These are phyloP conservation scores for Entomortierella beljakovae DNA, from an alignment of 192 early-diverging fungal genomes.

Conservation along the genomic window DNA sequence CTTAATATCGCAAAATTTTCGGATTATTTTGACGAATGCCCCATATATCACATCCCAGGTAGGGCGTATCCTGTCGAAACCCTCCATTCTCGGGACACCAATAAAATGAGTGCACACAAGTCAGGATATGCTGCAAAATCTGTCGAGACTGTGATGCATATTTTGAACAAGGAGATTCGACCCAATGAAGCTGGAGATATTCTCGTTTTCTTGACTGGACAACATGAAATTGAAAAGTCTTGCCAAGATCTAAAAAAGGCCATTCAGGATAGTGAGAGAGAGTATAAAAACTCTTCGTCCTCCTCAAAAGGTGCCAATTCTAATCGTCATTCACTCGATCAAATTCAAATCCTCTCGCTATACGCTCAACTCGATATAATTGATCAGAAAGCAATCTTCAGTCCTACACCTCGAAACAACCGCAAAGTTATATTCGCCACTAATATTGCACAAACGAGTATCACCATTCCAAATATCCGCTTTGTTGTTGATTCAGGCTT, in stretches of 20 bases:
- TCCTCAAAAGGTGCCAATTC: neutral
- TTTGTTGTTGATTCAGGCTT: slow-evolving; percentile 96
- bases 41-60: slow-evolving; percentile 83
- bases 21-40: slow-evolving; percentile 82
- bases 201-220: slow-evolving; percentile 95
- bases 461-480: slow-evolving; percentile 83
- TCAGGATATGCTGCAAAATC: slow-evolving; percentile 78
- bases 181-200: slow-evolving; percentile 81
- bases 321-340: slow-evolving; percentile 10
- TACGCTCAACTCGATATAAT: slow-evolving; percentile 82
- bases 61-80: slow-evolving; percentile 68
- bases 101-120: slow-evolving; percentile 71
- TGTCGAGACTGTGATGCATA: slow-evolving; percentile 81
- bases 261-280: slow-evolving; percentile 58
- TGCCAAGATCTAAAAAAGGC: slow-evolving; percentile 68
- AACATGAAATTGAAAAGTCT: slow-evolving; percentile 93
- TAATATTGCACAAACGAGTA: slow-evolving; percentile 87
- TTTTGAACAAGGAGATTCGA: slow-evolving; percentile 77
- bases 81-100: slow-evolving; percentile 57
- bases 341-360: slow-evolving; percentile 65
- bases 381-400: slow-evolving; percentile 93
- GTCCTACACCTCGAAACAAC: slow-evolving; percentile 70
- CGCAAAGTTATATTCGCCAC: slow-evolving; percentile 97
- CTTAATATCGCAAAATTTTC: slow-evolving; percentile 85
- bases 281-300: slow-evolving; percentile 37